Evolutionary conservation across 768 basidiomycete genomes (phyloP).

Genomic region (Xerocomellus dryophilus): DNA sequence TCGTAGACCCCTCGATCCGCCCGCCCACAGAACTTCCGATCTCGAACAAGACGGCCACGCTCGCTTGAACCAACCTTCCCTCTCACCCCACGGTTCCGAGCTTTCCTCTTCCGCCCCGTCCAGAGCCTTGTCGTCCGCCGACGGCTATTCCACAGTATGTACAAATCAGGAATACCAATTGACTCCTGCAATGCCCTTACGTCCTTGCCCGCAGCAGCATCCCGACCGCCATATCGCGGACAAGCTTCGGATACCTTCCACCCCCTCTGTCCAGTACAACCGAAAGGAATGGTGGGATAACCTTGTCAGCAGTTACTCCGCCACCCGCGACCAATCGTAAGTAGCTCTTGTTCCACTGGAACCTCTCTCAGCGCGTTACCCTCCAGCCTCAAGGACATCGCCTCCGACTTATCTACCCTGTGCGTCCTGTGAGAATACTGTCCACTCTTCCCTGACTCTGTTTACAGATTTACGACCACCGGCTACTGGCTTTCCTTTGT

Average conservation of each 20-base stretch:
- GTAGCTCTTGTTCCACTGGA: slow-evolving; percentile 6
- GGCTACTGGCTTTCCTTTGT: slow-evolving; percentile 70
- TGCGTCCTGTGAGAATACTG: slow-evolving; percentile 29
- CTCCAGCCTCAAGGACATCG: slow-evolving; percentile 47
- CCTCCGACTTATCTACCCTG: slow-evolving; percentile 51
- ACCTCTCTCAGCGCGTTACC: slow-evolving; percentile 2
- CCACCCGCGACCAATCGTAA: slow-evolving; percentile 43
- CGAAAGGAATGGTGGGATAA: slow-evolving; percentile 48
- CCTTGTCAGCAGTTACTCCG: slow-evolving; percentile 42
- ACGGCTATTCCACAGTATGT: slow-evolving; percentile 28
- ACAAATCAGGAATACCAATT: background rate
- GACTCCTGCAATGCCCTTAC: background rate
- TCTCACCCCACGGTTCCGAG: slow-evolving; percentile 32
- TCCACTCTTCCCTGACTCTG: slow-evolving; percentile 5
- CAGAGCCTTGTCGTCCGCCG: slow-evolving; percentile 28
- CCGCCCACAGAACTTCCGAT: slow-evolving; percentile 25
- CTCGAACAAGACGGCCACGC: slow-evolving; percentile 24
- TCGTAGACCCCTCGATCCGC: slow-evolving; percentile 28
- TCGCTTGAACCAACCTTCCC: slow-evolving; percentile 30
- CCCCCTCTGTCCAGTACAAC: slow-evolving; percentile 33
- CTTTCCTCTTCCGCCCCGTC: slow-evolving; percentile 29
- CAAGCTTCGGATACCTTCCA: slow-evolving; percentile 28
- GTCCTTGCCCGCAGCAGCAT: slow-evolving; percentile 25
- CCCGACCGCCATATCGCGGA: slow-evolving; percentile 25
- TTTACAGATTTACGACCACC: slow-evolving; percentile 57